Percentiles rank a stretch among this genome's conserved stretches.
Conservation (phyloP, 2,329 filamentous ascomycete genomes). For the Aciculosporium take region DNA sequence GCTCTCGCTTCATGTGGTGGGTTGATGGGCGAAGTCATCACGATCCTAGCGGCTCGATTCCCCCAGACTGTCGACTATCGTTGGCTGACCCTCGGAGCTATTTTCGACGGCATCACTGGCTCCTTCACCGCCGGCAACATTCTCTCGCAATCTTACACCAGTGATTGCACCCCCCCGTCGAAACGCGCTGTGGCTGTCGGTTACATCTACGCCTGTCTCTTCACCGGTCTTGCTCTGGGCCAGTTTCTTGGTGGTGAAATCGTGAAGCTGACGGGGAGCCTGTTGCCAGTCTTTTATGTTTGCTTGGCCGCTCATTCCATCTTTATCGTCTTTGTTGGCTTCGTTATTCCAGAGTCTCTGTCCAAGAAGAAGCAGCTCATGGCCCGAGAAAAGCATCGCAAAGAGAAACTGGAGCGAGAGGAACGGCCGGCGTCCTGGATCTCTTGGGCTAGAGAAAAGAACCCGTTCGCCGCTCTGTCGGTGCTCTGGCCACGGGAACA, state of each 20-base stretch:
- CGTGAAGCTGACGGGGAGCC: slow-evolving; percentile 58
- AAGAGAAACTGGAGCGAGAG: slow-evolving; percentile 26
- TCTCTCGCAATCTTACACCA: slow-evolving; percentile 71
- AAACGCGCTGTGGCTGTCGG: slow-evolving; percentile 73
- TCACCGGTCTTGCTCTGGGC: slow-evolving; percentile 75
- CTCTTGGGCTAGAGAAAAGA: slow-evolving; percentile 31
- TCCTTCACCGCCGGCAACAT: slow-evolving; percentile 74
- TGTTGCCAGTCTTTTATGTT: slow-evolving; percentile 76
- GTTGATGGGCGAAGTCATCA: slow-evolving; percentile 59
- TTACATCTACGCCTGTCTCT: slow-evolving; percentile 80
- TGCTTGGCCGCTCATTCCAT: slow-evolving; percentile 56
- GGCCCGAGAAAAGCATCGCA: slow-evolving; percentile 53
- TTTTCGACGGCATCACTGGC: slow-evolving; percentile 71
- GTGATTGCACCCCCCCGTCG: slow-evolving; percentile 74
- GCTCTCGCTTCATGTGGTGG: slow-evolving; percentile 61
- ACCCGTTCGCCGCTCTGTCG: slow-evolving; percentile 62
- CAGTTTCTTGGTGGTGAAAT: slow-evolving; percentile 71
- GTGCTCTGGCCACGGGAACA: slow-evolving; percentile 62
- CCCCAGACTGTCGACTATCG: slow-evolving; percentile 61
- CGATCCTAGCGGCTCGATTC: slow-evolving; percentile 62
- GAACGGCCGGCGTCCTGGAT: slow-evolving; percentile 15
- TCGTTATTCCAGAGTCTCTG: slow-evolving; percentile 74
- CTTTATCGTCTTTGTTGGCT: slow-evolving; percentile 58
- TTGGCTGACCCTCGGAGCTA: slow-evolving; percentile 61
- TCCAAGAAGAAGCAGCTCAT: slow-evolving; percentile 54